Percentiles rank a stretch among this genome's conserved stretches.
phyloP scores from a whole-genome alignment of 192 early-diverging fungal species.

The Diversispora eburnea region DNA sequence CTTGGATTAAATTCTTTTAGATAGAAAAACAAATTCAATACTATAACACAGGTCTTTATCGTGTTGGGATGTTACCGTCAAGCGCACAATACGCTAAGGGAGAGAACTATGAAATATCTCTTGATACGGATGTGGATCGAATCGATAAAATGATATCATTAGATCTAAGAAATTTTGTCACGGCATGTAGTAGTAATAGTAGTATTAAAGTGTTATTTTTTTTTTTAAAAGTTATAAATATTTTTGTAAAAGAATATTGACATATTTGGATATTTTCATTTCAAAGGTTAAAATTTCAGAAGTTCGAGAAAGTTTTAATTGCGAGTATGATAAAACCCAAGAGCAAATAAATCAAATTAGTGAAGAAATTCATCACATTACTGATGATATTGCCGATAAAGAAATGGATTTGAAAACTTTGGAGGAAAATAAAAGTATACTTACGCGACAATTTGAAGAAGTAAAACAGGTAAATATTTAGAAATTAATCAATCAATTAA shows the following conservation, averaged over 20 bases:
- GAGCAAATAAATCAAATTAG: neutral
- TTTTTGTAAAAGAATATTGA: too few species aligned
- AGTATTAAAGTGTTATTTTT: too few species aligned
- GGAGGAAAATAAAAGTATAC: conserved; percentile 9
- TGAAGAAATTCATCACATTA: conserved; percentile 3
- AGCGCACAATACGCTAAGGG: conserved; percentile 4
- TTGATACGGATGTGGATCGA: neutral
- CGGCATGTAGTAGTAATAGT: neutral
- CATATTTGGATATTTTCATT: neutral
- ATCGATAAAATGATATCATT: conserved; percentile 14
- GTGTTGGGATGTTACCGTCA: conserved; percentile 12
- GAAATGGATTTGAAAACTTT: conserved; percentile 2
- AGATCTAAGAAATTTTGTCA: conserved; percentile 11
- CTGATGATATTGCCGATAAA: conserved; percentile 6
- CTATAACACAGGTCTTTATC: conserved; percentile 40
- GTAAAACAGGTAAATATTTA: neutral
- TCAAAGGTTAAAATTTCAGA: neutral
- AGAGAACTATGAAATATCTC: conserved; percentile 5
- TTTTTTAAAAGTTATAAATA: too few species aligned
- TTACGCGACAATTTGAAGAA: conserved; percentile 11
- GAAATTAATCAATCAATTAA: too few species aligned
- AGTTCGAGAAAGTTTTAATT: conserved; percentile 8
- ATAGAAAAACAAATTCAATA: conserved; percentile 51
- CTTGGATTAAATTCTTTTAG: conserved; percentile 9
- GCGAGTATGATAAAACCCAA: conserved; percentile 17